Evolutionary conservation across 768 basidiomycete genomes (phyloP).

Genomic region (Russula emetica): DNA sequence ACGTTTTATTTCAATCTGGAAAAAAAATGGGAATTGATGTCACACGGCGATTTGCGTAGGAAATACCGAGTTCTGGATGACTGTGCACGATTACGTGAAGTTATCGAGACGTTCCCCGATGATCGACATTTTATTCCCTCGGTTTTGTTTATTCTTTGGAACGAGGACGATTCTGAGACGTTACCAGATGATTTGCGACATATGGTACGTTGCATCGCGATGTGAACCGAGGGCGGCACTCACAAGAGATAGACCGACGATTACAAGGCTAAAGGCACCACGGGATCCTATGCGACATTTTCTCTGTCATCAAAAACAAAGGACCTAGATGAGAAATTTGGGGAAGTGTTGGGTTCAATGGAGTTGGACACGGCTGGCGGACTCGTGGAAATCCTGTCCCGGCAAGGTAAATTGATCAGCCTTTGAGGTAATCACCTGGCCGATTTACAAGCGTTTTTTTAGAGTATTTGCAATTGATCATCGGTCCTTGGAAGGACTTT

Average conservation of each 20-base stretch:
- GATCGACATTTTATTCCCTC: constrained; percentile 60
- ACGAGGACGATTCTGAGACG: constrained; percentile 40
- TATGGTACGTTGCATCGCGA: constrained; percentile 46
- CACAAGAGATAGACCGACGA: constrained; percentile 43
- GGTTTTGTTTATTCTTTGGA: constrained; percentile 59
- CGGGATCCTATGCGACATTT: constrained; percentile 44
- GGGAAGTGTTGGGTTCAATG: constrained; percentile 39
- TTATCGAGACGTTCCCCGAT: constrained; percentile 50
- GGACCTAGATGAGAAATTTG: constrained; percentile 57
- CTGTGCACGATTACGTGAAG: constrained; percentile 62
- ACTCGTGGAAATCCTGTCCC: constrained; percentile 44
- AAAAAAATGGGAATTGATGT: background rate
- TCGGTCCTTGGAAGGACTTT: constrained; percentile 21
- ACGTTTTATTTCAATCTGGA: constrained; percentile 19
- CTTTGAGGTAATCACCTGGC: background rate
- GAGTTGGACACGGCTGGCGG: constrained; percentile 55
- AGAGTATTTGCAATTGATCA: constrained; percentile 18
- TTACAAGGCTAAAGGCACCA: constrained; percentile 41
- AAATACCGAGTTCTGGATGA: constrained; percentile 72
- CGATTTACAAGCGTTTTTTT: background rate
- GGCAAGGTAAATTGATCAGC: constrained; percentile 40
- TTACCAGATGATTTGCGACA: constrained; percentile 48
- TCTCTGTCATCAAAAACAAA: constrained; percentile 47
- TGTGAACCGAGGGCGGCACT: constrained; percentile 2
- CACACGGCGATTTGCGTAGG: constrained; percentile 34